A percentile compares a stretch with the other conserved stretches of the same genome.
phyloP scores from a whole-genome alignment of 768 basidiomycete genomes.

The Cystobasidium ongulense region DNA sequence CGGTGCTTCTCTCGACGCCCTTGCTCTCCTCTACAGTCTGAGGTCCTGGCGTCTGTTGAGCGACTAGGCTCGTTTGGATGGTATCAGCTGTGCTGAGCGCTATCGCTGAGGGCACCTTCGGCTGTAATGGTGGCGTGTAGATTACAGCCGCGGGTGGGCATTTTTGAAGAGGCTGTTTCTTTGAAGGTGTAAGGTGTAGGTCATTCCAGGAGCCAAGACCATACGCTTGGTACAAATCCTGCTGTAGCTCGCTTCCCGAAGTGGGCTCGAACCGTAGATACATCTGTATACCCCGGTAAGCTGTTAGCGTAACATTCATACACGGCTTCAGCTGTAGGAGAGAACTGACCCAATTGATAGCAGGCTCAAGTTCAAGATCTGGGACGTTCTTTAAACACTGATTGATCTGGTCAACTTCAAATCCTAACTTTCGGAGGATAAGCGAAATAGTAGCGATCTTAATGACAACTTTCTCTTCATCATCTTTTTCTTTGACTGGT shows the following conservation, averaged over 20 bases:
- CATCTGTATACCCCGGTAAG: neutral
- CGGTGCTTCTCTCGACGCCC: neutral
- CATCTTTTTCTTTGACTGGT: conserved; percentile 45
- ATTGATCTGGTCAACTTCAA: conserved; percentile 59
- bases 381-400: conserved; percentile 61
- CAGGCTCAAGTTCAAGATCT: conserved; percentile 73
- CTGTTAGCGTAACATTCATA: neutral
- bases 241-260: neutral
- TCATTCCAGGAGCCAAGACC: neutral
- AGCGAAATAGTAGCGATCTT: conserved; percentile 74
- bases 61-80: too few species aligned
- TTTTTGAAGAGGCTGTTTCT: neutral
- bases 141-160: too few species aligned
- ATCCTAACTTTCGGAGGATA: conserved; percentile 67
- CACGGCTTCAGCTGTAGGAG: neutral
- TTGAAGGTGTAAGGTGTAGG: neutral
- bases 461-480: conserved; percentile 63
- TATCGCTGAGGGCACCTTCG: too few species aligned
- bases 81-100: too few species aligned
- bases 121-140: too few species aligned
- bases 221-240: neutral
- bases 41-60: neutral
- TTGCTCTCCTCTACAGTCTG: neutral
- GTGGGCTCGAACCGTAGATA: neutral
- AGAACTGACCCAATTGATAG: conserved; percentile 69